These are phyloP conservation scores for Tylopilus balloui DNA, from an alignment of 768 basidiomycete species.

Conservation along the genomic window DNA sequence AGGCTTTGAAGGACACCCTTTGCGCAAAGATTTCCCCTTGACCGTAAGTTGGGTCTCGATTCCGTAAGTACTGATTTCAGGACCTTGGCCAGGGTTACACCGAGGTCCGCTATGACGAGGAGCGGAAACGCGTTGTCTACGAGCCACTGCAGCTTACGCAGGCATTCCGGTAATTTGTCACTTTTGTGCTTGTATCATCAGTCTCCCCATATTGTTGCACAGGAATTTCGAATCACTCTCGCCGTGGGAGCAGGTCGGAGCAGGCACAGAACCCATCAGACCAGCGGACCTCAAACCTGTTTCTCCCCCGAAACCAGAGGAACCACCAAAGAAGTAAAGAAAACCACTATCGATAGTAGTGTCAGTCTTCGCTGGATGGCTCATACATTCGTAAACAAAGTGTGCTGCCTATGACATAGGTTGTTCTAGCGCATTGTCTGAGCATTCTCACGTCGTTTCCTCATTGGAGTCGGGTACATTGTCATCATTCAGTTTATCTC, in stretches of 20 bases:
- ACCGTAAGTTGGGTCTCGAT: conserved; percentile 52
- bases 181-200: not conserved
- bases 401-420: conserved; percentile 9
- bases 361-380: conserved; percentile 2
- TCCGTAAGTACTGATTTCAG: not conserved
- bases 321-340: conserved; percentile 71
- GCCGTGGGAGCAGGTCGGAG: conserved; percentile 95
- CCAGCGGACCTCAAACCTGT: conserved; percentile 76
- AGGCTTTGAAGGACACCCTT: conserved; percentile 96
- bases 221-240: conserved; percentile 92
- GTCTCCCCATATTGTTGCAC: not conserved
- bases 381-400: conserved; percentile 10
- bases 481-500: conserved; percentile 15
- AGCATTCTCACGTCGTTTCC: conserved; percentile 9
- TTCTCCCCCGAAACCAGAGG: conserved; percentile 70
- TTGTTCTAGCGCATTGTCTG: not conserved
- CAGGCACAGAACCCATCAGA: conserved; percentile 48
- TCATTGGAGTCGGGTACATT: conserved; percentile 2
- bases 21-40: conserved; percentile 97
- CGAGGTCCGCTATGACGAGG: conserved; percentile 96
- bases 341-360: not conserved
- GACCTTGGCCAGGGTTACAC: conserved; percentile 77
- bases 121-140: conserved; percentile 94
- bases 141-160: conserved; percentile 97
- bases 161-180: conserved; percentile 76